Percentiles rank a stretch among this genome's conserved stretches.
Conservation (phyloP, 1,139 yeast species). For the Saccharomyces hybrid region DNA sequence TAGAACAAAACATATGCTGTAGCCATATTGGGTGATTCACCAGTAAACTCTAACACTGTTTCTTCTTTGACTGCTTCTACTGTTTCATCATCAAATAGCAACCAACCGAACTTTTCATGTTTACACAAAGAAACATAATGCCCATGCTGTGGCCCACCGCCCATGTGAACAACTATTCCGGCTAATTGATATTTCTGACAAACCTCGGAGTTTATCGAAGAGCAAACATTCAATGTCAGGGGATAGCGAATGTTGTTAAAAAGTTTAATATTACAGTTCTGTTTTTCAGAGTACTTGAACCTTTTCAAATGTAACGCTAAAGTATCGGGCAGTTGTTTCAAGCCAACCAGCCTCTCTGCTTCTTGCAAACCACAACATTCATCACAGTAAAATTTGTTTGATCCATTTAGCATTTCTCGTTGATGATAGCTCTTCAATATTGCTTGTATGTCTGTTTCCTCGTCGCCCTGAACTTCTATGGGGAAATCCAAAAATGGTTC, state of each 20-base stretch:
- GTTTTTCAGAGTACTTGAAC: constrained; percentile 80
- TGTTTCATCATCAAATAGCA: constrained; percentile 88
- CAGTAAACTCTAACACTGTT: constrained; percentile 79
- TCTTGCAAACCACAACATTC: constrained; percentile 86
- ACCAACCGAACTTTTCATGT: constrained; percentile 76
- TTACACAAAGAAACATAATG: constrained; percentile 87
- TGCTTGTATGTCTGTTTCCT: constrained; percentile 63
- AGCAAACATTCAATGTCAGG: constrained; percentile 60
- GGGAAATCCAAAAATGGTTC: constrained; percentile 83
- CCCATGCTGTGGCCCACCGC: constrained; percentile 97
- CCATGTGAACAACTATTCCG: constrained; percentile 87
- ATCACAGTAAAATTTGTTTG: constrained; percentile 90
- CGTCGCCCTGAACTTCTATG: constrained; percentile 62
- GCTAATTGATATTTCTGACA: constrained; percentile 65
- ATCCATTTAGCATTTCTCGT: constrained; percentile 75
- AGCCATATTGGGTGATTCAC: constrained; percentile 80
- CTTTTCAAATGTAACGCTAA: constrained; percentile 80
- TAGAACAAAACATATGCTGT: constrained; percentile 88
- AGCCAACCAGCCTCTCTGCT: constrained; percentile 82
- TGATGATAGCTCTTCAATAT: constrained; percentile 75
- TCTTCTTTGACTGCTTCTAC: constrained; percentile 81
- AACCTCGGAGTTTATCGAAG: constrained; percentile 50
- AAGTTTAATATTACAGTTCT: constrained; percentile 74
- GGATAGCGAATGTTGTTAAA: constrained; percentile 84
- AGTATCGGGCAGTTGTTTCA: constrained; percentile 69